Evolutionary conservation across 106 monocot genomes (phyloP).

Genomic region (Dioscorea alata): DNA sequence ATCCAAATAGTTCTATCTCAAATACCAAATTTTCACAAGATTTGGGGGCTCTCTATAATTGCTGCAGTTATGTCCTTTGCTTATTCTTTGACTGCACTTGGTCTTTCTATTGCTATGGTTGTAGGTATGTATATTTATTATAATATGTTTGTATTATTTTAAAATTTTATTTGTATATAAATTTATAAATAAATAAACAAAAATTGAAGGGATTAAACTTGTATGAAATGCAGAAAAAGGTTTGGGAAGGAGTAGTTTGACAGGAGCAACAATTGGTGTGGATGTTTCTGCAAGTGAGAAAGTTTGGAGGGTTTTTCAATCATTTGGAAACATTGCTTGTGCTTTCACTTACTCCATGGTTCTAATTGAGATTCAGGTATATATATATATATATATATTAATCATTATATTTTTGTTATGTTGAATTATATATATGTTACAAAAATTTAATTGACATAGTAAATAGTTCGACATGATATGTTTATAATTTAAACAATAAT

Average conservation of each 20-base stretch:
- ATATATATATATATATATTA: neutral
- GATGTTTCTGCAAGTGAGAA: conserved; percentile 34
- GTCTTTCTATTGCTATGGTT: conserved; percentile 5
- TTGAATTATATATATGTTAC: too few species aligned
- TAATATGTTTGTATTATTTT: too few species aligned
- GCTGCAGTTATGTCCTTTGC: conserved; percentile 9
- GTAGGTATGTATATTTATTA: neutral
- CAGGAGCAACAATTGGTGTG: conserved; percentile 43
- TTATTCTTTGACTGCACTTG: conserved; percentile 2
- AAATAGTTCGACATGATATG: too few species aligned
- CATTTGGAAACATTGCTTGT: conserved; percentile 57
- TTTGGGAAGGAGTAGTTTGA: conserved; percentile 33
- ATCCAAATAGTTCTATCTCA: conserved; percentile 3
- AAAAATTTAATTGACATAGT: too few species aligned
- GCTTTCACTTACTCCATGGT: conserved; percentile 60
- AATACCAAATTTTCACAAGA: conserved; percentile 11
- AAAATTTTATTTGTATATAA: too few species aligned
- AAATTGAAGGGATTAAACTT: neutral
- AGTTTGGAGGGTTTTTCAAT: conserved; percentile 47
- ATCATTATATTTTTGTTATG: neutral
- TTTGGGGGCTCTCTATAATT: conserved; percentile 7
- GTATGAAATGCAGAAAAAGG: neutral
- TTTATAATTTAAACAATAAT: too few species aligned
- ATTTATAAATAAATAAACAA: neutral
- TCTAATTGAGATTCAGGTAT: conserved; percentile 64